Conservation (phyloP, 176 grass and related monocot genomes). For the Saccharum officinarum region DNA sequence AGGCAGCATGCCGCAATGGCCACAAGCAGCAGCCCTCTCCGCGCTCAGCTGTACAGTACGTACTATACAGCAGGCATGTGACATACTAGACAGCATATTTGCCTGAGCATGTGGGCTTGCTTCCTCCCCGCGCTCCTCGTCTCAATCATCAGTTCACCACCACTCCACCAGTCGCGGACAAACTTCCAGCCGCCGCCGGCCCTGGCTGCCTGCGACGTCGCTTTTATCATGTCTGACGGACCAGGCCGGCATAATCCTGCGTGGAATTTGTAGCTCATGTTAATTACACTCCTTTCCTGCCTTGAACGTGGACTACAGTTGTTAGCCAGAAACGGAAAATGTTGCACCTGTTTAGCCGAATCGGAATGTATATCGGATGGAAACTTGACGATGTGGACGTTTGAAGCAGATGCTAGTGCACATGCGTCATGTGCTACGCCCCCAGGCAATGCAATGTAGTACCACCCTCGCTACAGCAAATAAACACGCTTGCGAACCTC, state of each 20-base stretch:
- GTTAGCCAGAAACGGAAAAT: too few relatives aligned
- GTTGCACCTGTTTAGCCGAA: too few relatives aligned
- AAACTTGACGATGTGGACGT: neutral
- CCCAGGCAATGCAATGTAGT: too few relatives aligned
- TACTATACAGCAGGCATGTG: constrained; percentile 15
- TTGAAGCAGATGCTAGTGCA: too few relatives aligned
- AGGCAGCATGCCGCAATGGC: too few relatives aligned
- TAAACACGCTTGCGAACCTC: too few relatives aligned
- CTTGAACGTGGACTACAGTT: neutral
- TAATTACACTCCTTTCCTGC: neutral
- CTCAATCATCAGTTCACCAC: neutral
- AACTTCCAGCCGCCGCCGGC: constrained; percentile 4
- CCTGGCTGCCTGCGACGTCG: neutral
- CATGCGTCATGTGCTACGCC: too few relatives aligned
- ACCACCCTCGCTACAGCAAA: too few relatives aligned
- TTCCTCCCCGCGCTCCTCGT: neutral
- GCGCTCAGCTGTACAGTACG: too few relatives aligned
- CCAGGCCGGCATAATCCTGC: too few relatives aligned
- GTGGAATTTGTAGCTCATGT: neutral
- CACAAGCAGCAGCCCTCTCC: too few relatives aligned
- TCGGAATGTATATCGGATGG: too few relatives aligned
- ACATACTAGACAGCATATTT: constrained; percentile 42
- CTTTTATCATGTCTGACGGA: constrained; percentile 7
- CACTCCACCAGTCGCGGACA: constrained; percentile 15
- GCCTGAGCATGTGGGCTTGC: constrained; percentile 47